Percentiles rank a stretch among this genome's conserved stretches.
Evolutionary conservation across 441 rosid species (phyloP).

Genomic region (Erysimum cheiri): DNA sequence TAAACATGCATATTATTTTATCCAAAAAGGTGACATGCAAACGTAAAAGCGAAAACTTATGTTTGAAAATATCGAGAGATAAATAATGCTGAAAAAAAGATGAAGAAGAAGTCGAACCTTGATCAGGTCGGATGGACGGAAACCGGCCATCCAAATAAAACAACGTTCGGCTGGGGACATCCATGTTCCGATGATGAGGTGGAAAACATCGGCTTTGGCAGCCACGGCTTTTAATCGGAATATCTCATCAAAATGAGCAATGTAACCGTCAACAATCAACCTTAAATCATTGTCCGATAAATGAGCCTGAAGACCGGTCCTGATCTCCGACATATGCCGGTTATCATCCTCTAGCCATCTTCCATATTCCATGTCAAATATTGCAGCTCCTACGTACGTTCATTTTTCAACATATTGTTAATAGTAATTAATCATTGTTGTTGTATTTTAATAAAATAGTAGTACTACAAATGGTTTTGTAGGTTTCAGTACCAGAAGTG

Average conservation of each 20-base stretch:
- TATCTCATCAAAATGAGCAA: slow-evolving; percentile 68
- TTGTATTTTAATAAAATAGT: neutral
- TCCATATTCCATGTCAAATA: slow-evolving; percentile 77
- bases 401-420: slow-evolving; percentile 2
- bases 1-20: too few relatives aligned
- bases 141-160: slow-evolving; percentile 85
- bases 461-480: slow-evolving; percentile 30
- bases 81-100: neutral
- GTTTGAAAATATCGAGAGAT: neutral
- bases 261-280: slow-evolving; percentile 61
- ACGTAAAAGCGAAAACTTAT: neutral
- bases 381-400: slow-evolving; percentile 57
- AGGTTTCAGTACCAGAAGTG: slow-evolving; percentile 70
- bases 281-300: slow-evolving; percentile 62
- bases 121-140: slow-evolving; percentile 77
- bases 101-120: slow-evolving; percentile 49
- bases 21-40: neutral
- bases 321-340: slow-evolving; percentile 68
- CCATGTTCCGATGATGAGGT: slow-evolving; percentile 74
- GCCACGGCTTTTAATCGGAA: slow-evolving; percentile 59
- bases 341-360: slow-evolving; percentile 79
- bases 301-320: slow-evolving; percentile 67
- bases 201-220: slow-evolving; percentile 67
- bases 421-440: neutral
- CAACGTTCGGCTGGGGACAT: slow-evolving; percentile 74